Base-by-base conservation (phyloP, 2,329 filamentous ascomycete genomes). In the Sclerotinia sclerotiorum region DNA sequence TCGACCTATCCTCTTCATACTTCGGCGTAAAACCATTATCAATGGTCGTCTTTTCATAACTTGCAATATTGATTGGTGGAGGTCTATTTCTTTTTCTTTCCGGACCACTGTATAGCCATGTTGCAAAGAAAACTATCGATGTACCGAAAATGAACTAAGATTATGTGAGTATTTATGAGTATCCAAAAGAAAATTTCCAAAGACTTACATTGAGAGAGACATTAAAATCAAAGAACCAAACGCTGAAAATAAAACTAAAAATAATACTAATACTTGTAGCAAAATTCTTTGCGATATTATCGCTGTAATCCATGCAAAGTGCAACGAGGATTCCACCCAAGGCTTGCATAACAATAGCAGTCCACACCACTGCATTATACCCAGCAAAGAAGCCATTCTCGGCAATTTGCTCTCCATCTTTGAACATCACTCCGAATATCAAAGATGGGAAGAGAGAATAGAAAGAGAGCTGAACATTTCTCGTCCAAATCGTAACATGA, bases 211-310 rank as follows among this genome's bases (percentile, higher is more conserved):
- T 87, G 35, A 84, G 76, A 0, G 90, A 91, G 55, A 95, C 85
- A 60, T 87, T 80, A 73, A 97, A 92, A 62, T 94, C 85, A 78
- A 98, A 97, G 72, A 97, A 90, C 80, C 88, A 89, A 1, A 97
- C 85, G 76, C 93, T 97, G 65, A 92, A 91, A 19, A 97, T 73
- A 72, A 94, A 93, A 77, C 92, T 96, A 62, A 97, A 81, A 68
- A 97, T 83, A 70, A 98, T 96, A 76, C 93, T 97, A 71, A 97
- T 92, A 75, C 92, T 95, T 6, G 93, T 94, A 5, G 94, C 93
- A 80, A 97, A 94, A 77, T 95, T 97, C 83, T 96, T 97, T 69
- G 92, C 90, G 77, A 97, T 96, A 76, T 95, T 96, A 81, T 95
- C 91, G 6, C 91, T 88, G 77, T 93, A 92, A 71, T 90, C 91